phyloP scores from a whole-genome alignment of 768 basidiomycete species.

The Naganishia friedmannii region DNA sequence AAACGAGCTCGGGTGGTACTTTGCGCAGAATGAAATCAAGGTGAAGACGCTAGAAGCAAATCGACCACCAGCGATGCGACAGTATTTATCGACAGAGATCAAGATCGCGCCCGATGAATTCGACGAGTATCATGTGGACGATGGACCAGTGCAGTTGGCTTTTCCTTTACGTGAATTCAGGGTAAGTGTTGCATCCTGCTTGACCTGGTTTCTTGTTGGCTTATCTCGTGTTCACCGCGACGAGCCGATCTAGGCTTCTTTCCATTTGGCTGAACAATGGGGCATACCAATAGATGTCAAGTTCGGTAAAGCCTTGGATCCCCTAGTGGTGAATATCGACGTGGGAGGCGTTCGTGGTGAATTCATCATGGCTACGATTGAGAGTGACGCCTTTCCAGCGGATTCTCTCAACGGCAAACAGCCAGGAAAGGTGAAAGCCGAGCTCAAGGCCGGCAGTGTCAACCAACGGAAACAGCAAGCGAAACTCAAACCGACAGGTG shows the following conservation, averaged over 20 bases:
- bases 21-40: slow-evolving; percentile 41
- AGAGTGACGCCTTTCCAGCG: slow-evolving; percentile 42
- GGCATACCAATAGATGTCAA: slow-evolving; percentile 40
- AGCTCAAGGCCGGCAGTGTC: not conserved
- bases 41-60: slow-evolving; percentile 48
- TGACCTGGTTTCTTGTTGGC: not conserved
- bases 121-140: slow-evolving; percentile 42
- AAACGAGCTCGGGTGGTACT: slow-evolving; percentile 50
- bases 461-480: slow-evolving; percentile 33
- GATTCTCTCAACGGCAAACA: not conserved
- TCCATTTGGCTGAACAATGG: slow-evolving; percentile 45
- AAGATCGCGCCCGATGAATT: slow-evolving; percentile 45
- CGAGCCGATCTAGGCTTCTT: slow-evolving; percentile 37
- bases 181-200: slow-evolving; percentile 35
- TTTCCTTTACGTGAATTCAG: slow-evolving; percentile 51
- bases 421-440: not conserved
- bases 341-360: slow-evolving; percentile 32
- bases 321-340: slow-evolving; percentile 43
- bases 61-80: slow-evolving; percentile 19
- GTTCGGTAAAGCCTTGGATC: slow-evolving; percentile 47
- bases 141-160: slow-evolving; percentile 42
- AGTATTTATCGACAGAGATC: slow-evolving; percentile 44
- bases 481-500: not conserved
- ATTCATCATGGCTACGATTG: slow-evolving; percentile 48
- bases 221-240: not conserved